These are phyloP conservation scores for Solanum arcanum DNA, from an alignment of 257 asterid species.

Conservation along the genomic window DNA sequence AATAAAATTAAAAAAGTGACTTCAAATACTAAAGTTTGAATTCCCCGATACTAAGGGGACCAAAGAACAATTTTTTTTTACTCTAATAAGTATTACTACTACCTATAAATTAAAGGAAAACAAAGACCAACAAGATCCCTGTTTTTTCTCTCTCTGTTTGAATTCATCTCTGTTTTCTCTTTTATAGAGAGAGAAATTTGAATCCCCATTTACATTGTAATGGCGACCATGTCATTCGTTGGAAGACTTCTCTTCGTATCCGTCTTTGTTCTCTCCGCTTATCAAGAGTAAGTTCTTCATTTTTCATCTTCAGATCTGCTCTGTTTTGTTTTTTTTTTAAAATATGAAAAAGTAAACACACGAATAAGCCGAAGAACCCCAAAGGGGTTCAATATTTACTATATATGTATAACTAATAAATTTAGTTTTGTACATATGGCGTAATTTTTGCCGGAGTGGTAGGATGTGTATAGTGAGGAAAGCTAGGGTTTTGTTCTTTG, in stretches of 20 bases:
- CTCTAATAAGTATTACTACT: too few species aligned
- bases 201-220: slow-evolving; percentile 9
- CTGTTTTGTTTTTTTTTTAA: background rate
- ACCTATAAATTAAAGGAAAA: background rate
- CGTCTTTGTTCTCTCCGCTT: slow-evolving; percentile 78
- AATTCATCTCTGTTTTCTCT: slow-evolving; percentile 9
- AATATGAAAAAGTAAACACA: background rate
- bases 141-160: slow-evolving; percentile 9
- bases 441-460: background rate
- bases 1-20: too few species aligned
- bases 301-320: slow-evolving; percentile 33
- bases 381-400: background rate
- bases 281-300: slow-evolving; percentile 60
- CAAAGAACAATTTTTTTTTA: background rate
- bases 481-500: background rate
- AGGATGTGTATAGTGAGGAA: background rate
- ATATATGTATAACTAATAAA: too few species aligned
- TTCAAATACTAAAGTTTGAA: background rate
- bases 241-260: slow-evolving; percentile 89
- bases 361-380: background rate
- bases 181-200: background rate
- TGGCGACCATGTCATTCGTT: slow-evolving; percentile 65
- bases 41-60: background rate
- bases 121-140: background rate
- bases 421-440: background rate